These are phyloP conservation scores for Backusella liffmaniae DNA, from an alignment of 192 early-diverging fungal genomes.

Conservation along the genomic window DNA sequence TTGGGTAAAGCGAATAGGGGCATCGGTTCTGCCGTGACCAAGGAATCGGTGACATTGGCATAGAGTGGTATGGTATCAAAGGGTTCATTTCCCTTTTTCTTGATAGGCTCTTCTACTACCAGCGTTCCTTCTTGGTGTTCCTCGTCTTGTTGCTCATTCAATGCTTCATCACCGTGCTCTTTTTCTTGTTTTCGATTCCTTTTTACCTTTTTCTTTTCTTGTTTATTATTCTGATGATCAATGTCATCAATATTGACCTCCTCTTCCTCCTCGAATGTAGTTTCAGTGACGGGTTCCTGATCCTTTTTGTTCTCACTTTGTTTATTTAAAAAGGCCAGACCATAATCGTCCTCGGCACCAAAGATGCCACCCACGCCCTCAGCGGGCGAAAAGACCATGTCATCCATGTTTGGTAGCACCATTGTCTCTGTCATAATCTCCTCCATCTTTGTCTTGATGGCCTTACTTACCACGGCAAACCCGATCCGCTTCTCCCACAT, in stretches of 20 bases:
- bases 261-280: background rate
- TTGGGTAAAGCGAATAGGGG: background rate
- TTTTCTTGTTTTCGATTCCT: background rate
- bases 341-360: background rate
- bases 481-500: slow-evolving; percentile 82
- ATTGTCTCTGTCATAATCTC: slow-evolving; percentile 78
- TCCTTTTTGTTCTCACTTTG: background rate
- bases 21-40: background rate
- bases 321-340: background rate
- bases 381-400: slow-evolving; percentile 76
- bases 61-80: background rate
- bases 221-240: background rate
- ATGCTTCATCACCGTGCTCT: background rate
- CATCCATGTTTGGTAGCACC: slow-evolving; percentile 91
- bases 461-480: slow-evolving; percentile 72
- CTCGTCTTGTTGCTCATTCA: background rate
- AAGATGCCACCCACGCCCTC: slow-evolving; percentile 55
- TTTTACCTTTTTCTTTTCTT: background rate
- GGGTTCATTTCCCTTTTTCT: background rate
- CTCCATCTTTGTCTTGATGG: slow-evolving; percentile 82
- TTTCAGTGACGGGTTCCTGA: background rate
- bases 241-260: background rate
- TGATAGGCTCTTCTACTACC: background rate
- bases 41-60: background rate
- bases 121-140: background rate